Conservation (phyloP, 2,329 filamentous ascomycete species). For the Diaporthe destruens region DNA sequence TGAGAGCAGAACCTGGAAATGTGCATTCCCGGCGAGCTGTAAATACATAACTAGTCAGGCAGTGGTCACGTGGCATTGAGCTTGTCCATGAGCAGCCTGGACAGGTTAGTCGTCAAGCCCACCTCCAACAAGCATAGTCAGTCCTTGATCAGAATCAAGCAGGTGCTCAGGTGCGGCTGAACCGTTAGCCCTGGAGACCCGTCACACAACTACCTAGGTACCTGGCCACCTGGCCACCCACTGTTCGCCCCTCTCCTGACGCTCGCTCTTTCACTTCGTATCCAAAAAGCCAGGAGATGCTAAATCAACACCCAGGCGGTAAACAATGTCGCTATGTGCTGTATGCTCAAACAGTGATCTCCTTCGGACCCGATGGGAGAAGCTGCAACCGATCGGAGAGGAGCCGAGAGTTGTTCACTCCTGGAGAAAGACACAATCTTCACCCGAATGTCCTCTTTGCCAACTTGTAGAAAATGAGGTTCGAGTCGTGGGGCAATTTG, state of each 20-base stretch:
- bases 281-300: accelerated
- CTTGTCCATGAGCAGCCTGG: background rate
- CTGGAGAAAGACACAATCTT: background rate
- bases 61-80: background rate
- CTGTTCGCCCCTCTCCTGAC: background rate
- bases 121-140: background rate
- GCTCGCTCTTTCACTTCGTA: background rate
- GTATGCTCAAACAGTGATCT: background rate
- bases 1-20: background rate
- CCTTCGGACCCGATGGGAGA: background rate
- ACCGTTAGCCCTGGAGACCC: background rate
- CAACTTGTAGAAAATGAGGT: slow-evolving; percentile 9
- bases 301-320: too few species aligned
- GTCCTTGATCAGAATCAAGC: background rate
- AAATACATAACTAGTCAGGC: background rate
- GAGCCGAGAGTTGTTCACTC: slow-evolving; percentile 3
- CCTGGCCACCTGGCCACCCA: background rate
- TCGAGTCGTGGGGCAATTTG: background rate
- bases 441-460: background rate
- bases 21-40: background rate
- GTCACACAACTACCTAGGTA: background rate
- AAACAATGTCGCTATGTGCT: background rate
- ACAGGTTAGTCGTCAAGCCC: background rate
- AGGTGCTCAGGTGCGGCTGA: slow-evolving; percentile 21
- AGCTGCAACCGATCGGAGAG: background rate